Evolutionary conservation across 495 filamentous ascomycete species (phyloP), one percentile per base, ranked within the genome.

Genomic region (Hyaloscypha finlandica): DNA sequence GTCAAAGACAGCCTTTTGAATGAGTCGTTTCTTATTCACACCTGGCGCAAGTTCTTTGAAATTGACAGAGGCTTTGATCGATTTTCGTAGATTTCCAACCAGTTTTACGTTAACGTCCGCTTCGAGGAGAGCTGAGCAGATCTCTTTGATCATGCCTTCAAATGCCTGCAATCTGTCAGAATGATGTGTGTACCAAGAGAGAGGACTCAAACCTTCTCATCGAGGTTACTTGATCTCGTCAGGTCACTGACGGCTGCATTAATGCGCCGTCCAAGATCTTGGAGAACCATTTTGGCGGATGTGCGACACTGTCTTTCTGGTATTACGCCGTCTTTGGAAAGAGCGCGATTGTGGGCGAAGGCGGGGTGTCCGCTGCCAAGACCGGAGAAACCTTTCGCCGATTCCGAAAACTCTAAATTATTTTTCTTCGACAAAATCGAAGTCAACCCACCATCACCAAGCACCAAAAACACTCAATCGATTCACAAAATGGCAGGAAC

Each of bases 1-100:
- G 76, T 99, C 96, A 77, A 94, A 99, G 70, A 99, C 96, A 69
- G 95, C 86, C 78, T 98, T 97, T 74, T 99, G 95, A 74, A 99
- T 98, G 59, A 98, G 80, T 55, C 94, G 92, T 78, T 97, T 98
- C 87, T 97, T 98, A 81, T 99, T 98, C 65, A 93, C 89, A 45
- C 88, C 89, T 19, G 94, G 85, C 14, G 92, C 89, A 11, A 96
- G 85, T 51, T 96, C 90, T 74, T 94, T 90, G 80, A 99, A 96
- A 77, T 97, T 96, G 77, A 99, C 95, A 29, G 86, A 89, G 63
- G 84, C 76, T 73, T 91, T 92, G 72, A 99, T 98, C 48, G 94
- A 95, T 78, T 95, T 97, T 67, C 93, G 94, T 57, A 99, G 89
- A 68, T 86, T 86, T 74, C 89, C 87, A 31, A 99, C 95, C n/a